Percentiles rank a stretch among this genome's conserved stretches.
phyloP scores from a whole-genome alignment of 208 protist genomes.

The Leishmania lainsoni region DNA sequence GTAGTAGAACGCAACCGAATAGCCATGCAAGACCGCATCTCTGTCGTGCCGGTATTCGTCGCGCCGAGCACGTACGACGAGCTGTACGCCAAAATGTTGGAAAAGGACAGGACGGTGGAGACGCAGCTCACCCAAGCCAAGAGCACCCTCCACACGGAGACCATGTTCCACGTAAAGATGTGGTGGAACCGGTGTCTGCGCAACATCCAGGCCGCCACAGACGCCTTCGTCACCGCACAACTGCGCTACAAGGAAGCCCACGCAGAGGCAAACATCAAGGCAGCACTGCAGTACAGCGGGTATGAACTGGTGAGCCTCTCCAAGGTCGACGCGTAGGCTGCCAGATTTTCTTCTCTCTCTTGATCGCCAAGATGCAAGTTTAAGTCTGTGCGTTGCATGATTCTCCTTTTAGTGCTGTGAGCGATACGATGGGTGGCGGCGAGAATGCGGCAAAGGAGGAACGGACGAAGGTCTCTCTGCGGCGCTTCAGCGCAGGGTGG shows the following conservation, averaged over 20 bases:
- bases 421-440: background rate
- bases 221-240: slow-evolving; percentile 35
- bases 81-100: slow-evolving; percentile 65
- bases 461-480: background rate
- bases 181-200: slow-evolving; percentile 86
- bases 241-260: slow-evolving; percentile 44
- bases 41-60: slow-evolving; percentile 56
- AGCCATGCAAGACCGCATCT: slow-evolving; percentile 45
- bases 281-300: slow-evolving; percentile 52
- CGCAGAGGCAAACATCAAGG: slow-evolving; percentile 51
- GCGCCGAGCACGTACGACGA: slow-evolving; percentile 82
- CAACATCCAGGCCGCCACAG: slow-evolving; percentile 66
- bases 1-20: slow-evolving; percentile 54
- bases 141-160: slow-evolving; percentile 77
- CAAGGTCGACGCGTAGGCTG: slow-evolving; percentile 6
- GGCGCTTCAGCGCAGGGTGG: background rate
- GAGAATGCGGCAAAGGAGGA: background rate
- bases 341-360: background rate
- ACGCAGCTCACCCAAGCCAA: slow-evolving; percentile 44
- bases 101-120: slow-evolving; percentile 55
- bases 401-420: background rate
- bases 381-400: background rate
- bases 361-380: background rate
- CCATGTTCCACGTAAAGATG: slow-evolving; percentile 71
- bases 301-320: slow-evolving; percentile 66